Evolutionary conservation across 495 filamentous ascomycete genomes (phyloP), one percentile per base, ranked within the genome.

Genomic region (Corynascus novoguineensis): DNA sequence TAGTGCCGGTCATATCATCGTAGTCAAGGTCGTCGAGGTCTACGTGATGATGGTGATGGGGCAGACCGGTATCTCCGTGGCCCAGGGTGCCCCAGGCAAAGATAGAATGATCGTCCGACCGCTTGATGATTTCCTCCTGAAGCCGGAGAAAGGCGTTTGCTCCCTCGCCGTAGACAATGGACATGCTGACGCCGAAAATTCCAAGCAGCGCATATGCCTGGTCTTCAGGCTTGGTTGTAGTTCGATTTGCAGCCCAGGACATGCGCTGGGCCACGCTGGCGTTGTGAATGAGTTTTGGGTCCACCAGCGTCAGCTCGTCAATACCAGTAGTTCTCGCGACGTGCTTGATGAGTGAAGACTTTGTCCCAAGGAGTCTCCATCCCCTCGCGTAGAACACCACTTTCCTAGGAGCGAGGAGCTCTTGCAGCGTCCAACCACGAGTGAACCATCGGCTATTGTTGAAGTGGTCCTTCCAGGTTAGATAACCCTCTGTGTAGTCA

Each of bases 91-190:
- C 65, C 65, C 65, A 68, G 45, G 65, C 65, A 25, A 68, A 61
- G 25, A 68, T 53, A 21, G 65, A 59, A n/a, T 63, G 62, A 55
- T 69, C 66, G 50, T 67, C 62, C 17, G 52, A 61, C 5, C 50
- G 50, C n/a, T 50, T 53, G 31, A 70, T 62, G 41, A 70, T 70
- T 51, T 73, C 68, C 9, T 67, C 60, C 31, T 67, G 64, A 2
- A 74, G 62, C 5, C 71, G 61, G 8, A 58, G 32, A 24, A 72
- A 72, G 10, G 71, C 70, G 1, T 63, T 60, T 12, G 67, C 65
- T 3, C 72, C 69, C 46, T 74, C 73, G 31, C 72, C 72, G 57
- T 74, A 75, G 3, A 73, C 19, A 1, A 66, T 59, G 15, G 66
- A 57, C 59, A 75, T 62, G 48, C 64, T 56, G 34, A 75, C 50